Evolutionary conservation across 176 grass and related monocot genomes (phyloP).

Genomic region (Phoenix roebelenii): DNA sequence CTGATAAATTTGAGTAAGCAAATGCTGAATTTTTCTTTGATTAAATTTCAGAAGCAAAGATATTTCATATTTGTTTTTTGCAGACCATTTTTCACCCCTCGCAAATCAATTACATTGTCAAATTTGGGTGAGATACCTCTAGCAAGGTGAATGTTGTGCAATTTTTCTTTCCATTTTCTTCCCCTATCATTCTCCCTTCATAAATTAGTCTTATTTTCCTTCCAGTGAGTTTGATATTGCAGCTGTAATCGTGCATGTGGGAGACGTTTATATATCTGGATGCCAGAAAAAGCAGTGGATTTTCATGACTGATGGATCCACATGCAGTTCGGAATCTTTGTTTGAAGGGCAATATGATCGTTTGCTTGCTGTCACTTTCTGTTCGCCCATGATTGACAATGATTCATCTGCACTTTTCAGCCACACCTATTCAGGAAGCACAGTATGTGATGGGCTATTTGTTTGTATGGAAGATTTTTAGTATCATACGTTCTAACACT

Average conservation of each 20-base stretch:
- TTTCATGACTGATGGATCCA: conserved; percentile 75
- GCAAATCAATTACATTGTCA: conserved; percentile 59
- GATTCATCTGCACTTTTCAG: conserved; percentile 52
- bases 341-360: conserved; percentile 42
- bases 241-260: conserved; percentile 73
- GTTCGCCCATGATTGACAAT: conserved; percentile 31
- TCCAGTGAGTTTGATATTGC: conserved; percentile 92
- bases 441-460: conserved; percentile 42
- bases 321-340: conserved; percentile 27
- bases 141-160: conserved; percentile 37
- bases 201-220: conserved; percentile 17
- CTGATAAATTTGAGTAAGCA: conserved; percentile 74
- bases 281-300: conserved; percentile 88
- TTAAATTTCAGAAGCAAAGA: conserved; percentile 10
- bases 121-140: conserved; percentile 66
- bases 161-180: neutral
- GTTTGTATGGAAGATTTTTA: neutral
- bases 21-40: conserved; percentile 4
- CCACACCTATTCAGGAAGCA: conserved; percentile 45
- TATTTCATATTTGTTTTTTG: conserved; percentile 5
- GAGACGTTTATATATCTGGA: conserved; percentile 53
- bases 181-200: neutral
- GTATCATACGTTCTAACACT: neutral
- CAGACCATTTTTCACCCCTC: conserved; percentile 75
- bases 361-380: conserved; percentile 73